A percentile compares a stretch with the other conserved stretches of the same genome.
phyloP scores from a whole-genome alignment of 2,329 filamentous ascomycete genomes.

The Passalora sequoiae region DNA sequence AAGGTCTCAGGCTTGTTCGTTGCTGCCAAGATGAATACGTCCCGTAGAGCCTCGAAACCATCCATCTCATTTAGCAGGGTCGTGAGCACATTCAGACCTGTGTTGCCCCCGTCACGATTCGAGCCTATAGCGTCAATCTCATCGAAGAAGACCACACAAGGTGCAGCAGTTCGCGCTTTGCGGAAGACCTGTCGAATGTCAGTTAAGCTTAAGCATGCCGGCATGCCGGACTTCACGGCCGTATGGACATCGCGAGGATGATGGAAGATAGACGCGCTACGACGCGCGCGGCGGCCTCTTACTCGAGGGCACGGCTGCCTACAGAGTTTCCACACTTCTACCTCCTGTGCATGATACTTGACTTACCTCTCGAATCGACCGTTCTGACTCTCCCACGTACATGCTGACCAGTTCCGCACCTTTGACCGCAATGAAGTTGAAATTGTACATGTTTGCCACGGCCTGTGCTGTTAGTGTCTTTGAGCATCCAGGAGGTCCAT shows the following conservation, averaged over 20 bases:
- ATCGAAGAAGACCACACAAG: conserved; percentile 94
- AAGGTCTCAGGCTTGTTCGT: conserved; percentile 86
- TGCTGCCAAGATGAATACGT: conserved; percentile 81
- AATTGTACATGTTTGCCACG: conserved; percentile 79
- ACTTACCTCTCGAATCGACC: conserved; percentile 62
- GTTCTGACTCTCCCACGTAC: conserved; percentile 94
- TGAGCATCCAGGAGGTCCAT: conserved; percentile 88
- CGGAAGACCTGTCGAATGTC: conserved; percentile 57
- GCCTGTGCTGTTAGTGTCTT: conserved; percentile 92
- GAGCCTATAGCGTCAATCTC: conserved; percentile 82
- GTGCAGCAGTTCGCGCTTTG: conserved; percentile 76
- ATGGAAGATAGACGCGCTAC: too few species aligned
- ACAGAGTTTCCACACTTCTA: too few species aligned
- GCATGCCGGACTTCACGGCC: too few species aligned
- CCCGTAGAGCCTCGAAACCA: conserved; percentile 77
- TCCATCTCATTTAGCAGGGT: conserved; percentile 94
- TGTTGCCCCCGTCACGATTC: conserved; percentile 47
- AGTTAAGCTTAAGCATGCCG: background rate
- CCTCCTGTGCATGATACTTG: background rate
- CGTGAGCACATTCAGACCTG: conserved; percentile 75
- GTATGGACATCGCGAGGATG: too few species aligned
- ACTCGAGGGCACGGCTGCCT: too few species aligned
- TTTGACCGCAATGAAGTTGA: conserved; percentile 93
- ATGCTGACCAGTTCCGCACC: conserved; percentile 90
- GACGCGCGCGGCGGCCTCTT: too few species aligned